These are phyloP conservation scores for Ramalina intermedia DNA, from an alignment of 495 filamentous ascomycete genomes.

Conservation along the genomic window DNA sequence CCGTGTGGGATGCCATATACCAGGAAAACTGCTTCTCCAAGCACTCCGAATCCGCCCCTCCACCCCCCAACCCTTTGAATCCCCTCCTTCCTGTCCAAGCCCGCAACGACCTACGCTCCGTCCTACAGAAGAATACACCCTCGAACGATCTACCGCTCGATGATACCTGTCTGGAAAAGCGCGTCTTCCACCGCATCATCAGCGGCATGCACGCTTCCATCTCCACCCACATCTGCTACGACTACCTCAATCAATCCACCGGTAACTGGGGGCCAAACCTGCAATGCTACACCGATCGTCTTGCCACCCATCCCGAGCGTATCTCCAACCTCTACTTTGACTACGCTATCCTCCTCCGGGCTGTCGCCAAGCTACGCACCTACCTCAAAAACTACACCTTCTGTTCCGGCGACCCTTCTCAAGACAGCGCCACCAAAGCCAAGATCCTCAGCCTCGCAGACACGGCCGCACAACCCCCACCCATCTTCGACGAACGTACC, in stretches of 20 bases:
- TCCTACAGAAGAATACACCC: conserved; percentile 48
- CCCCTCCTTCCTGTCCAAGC: conserved; percentile 39
- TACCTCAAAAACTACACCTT: conserved; percentile 78
- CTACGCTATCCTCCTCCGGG: conserved; percentile 83
- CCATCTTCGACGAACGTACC: conserved; percentile 83
- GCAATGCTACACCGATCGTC: conserved; percentile 70
- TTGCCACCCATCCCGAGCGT: conserved; percentile 73
- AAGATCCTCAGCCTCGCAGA: conserved; percentile 61
- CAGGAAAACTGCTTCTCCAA: conserved; percentile 92
- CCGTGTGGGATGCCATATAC: conserved; percentile 95
- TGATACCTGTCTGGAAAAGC: conserved; percentile 91
- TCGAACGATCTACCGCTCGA: conserved; percentile 49
- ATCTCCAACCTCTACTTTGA: conserved; percentile 98
- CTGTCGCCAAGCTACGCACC: conserved; percentile 78
- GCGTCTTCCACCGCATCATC: conserved; percentile 87
- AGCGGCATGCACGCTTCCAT: conserved; percentile 98
- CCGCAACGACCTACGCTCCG: conserved; percentile 66
- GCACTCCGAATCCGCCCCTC: conserved; percentile 29
- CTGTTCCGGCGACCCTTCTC: conserved; percentile 68
- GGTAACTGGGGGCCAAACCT: conserved; percentile 90
- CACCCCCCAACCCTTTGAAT: conserved; percentile 15
- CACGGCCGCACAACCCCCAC: conserved; percentile 46
- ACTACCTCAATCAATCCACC: conserved; percentile 90
- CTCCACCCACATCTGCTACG: conserved; percentile 88
- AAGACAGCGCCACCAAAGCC: conserved; percentile 64